Evolutionary conservation across 106 monocot species (phyloP), one percentile per base, ranked within the genome.

Genomic region (Acanthochlamys bracteata): DNA sequence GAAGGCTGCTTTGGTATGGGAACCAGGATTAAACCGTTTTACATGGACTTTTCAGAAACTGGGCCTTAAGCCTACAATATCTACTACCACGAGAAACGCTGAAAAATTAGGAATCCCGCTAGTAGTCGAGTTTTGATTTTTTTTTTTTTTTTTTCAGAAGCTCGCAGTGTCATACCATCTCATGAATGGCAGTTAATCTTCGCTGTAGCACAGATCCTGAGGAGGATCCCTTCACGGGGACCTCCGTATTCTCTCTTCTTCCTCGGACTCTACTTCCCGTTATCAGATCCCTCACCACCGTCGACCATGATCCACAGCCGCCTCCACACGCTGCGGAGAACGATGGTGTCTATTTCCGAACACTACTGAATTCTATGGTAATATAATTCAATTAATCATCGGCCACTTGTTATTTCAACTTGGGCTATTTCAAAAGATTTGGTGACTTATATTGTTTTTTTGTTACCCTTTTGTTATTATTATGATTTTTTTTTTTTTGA

Each of bases 281-380:
- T n/a, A n/a, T n/a, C n/a, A n/a, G n/a, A n/a, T n/a, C n/a, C 47
- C 66, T 73, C 53, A 43, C 39, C 19, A 41, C 7, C 68, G 25
- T 11, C 23, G 63, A 43, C n/a, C 58, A 39, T 19, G n/a, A 25
- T 22, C 41, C 39, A 4, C 9, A 59, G 39, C 41, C 39, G 7
- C 9, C 59, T n/a, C n/a, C n/a, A n/a, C n/a, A n/a, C 12, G 55
- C 66, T 10, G 66, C 20, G 65, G 39, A 42, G 9, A 25, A 72
- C 20, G 72, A 72, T 42, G 41, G 46, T 33, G 72, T 53, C 12
- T 25, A 61, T 12, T 16, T 78, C 54, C 11, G 49, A 25, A 14
- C 47, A 41, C 7, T 79, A 39, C 40, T 79, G 64, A 53, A 73
- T 57, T 73, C 79, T 10, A 27, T 64, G 79, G 79, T 79, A 67